Base-by-base conservation (phyloP, 2,329 filamentous ascomycete species). In the Fusarium musae region DNA sequence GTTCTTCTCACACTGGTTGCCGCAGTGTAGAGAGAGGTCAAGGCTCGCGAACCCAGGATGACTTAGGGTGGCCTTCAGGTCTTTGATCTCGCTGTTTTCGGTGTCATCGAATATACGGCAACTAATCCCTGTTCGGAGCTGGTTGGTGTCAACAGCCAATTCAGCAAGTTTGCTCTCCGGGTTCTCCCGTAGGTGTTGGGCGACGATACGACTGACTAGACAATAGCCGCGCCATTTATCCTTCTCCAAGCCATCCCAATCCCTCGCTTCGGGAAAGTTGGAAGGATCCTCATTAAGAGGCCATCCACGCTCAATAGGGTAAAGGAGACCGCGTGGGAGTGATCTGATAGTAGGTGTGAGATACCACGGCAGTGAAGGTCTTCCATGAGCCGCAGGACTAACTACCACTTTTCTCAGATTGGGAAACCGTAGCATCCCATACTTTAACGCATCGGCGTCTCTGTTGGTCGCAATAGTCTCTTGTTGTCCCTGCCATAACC, bases 331-430 rank as follows among this genome's bases (percentile, higher is more conserved):
- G 4, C 65, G 52, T 16, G 26, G 46, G 2, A 66, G n/a, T 4
- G 59, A 63, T 32, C 59, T 37, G 11, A 50, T 50, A 2, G 37
- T 64, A 1, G 49, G 59, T 1, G 84, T 85, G 26, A 82, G 68
- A 56, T 85, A 85, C 1, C 80, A 63, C 1, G 84, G 84, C 1
- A 63, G 54, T n/a, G 80, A 78, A 3, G 80, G 64, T 44, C 74
- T 72, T 4, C 83, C 82, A 70, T 85, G 84, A 2, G 82, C 77
- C 4, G 82, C 82, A 19, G 81, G 81, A 9, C 83, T 85, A 21
- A 86, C 64, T 0, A 77, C 83, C 12, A 87, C 71, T 54, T 78
- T 79, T 39, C 61, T 78, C 11, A 86, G 69, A 6, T 74, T 75
- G 1, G 82, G 79, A 46, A 86, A 84, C 10, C 73, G 76, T 19